Evolutionary conservation across 305 asterid species (phyloP), one percentile per base, ranked within the genome.

Genomic region (Vinca major): DNA sequence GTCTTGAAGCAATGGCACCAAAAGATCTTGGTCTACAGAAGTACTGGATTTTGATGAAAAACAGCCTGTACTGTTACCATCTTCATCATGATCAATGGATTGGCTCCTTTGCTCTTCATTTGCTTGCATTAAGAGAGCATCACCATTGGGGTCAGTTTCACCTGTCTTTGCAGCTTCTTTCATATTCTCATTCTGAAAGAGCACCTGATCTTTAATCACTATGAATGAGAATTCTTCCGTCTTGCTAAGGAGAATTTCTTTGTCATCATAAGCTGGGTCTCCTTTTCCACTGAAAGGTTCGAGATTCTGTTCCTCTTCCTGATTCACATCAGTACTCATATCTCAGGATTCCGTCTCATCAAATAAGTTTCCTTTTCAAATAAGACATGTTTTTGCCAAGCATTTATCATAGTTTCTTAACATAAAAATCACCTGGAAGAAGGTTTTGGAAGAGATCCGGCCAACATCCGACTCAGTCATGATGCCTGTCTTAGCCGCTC

Each of bases 301-400:
- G 57, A 52, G 52, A 44, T 55, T 66, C 41, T 55, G 68, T 69
- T 75, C 68, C 74, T 66, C 83, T 65, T 75, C 85, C 95, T 86
- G 78, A 26, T 74, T 33, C 75, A 73, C 69, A 67, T 56, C 55
- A 62, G 56, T 62, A 37, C 2, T 52, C 67, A 41, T 0, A 33
- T 48, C 51, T 74, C 0, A 74, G 74, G 45, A 52, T 7, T 63
- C 67, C 11, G 8, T 47, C 20, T 4, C 36, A 51, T 55, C 52
- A 7, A 61, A 11, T 5, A 21, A 26, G 33, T 26, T 72, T 12
- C 4, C 20, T 62, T 13, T 26, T 20, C 44, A 39, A 47, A 1
- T 13, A 13, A 20, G 9, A 21, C 16, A 13, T 37, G 0, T 14
- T 39, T 10, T 7, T 39, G 13, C 2, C 33, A 0, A 39, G 26